Conservation (phyloP, 192 early-diverging fungal genomes). For the Coemansia sp. region DNA sequence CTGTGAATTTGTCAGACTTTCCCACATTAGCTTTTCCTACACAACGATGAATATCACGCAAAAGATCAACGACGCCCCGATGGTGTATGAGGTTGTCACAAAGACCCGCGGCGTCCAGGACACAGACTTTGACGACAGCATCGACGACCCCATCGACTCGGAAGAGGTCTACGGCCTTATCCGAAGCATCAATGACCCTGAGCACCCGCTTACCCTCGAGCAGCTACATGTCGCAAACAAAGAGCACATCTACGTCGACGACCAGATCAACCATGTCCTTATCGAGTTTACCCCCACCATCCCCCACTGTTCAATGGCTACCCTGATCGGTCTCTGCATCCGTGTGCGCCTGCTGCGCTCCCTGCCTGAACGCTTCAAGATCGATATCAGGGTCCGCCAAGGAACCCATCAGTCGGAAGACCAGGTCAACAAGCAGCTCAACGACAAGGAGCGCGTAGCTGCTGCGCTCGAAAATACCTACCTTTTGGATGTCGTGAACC, state of each 20-base stretch:
- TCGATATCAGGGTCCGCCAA: slow-evolving; percentile 85
- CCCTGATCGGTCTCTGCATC: slow-evolving; percentile 96
- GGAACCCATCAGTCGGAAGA: slow-evolving; percentile 96
- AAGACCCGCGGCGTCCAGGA: slow-evolving; percentile 40
- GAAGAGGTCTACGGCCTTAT: slow-evolving; percentile 95
- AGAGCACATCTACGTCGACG: slow-evolving; percentile 80
- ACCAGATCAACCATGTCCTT: slow-evolving; percentile 63
- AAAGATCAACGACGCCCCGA: slow-evolving; percentile 77
- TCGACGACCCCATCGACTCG: slow-evolving; percentile 75
- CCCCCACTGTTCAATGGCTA: slow-evolving; percentile 99
- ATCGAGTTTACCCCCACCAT: slow-evolving; percentile 97
- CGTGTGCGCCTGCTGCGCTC: slow-evolving; percentile 86
- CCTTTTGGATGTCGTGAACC: slow-evolving; percentile 93
- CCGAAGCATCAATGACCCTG: slow-evolving; percentile 95
- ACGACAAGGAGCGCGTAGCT: slow-evolving; percentile 98
- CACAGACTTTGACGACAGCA: slow-evolving; percentile 72
- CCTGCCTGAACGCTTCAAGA: slow-evolving; percentile 89
- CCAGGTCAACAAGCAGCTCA: slow-evolving; percentile 97
- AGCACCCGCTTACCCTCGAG: slow-evolving; percentile 96
- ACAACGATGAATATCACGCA: slow-evolving; percentile 49
- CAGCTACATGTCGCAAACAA: slow-evolving; percentile 92
- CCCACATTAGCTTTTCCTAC: neutral
- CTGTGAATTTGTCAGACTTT: neutral
- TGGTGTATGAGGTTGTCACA: slow-evolving; percentile 68
- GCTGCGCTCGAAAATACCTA: slow-evolving; percentile 96